phyloP scores from a whole-genome alignment of 2,329 filamentous ascomycete species.

The Colletotrichum orchidophilum region DNA sequence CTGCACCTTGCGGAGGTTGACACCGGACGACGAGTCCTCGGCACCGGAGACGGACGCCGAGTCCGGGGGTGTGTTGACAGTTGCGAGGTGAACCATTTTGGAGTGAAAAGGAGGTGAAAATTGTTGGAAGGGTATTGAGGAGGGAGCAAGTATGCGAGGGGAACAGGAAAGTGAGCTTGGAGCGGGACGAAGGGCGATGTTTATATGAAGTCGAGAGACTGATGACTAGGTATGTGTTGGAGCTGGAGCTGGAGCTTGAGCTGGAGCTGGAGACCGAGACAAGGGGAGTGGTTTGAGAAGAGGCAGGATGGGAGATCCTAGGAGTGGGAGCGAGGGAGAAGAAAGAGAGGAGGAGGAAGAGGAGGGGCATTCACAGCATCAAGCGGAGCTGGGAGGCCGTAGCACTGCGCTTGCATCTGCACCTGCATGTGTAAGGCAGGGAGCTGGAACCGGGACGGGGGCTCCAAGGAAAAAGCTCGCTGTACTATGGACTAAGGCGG shows the following conservation, averaged over 20 bases:
- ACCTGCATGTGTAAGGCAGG: background rate
- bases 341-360: background rate
- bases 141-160: background rate
- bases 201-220: background rate
- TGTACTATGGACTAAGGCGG: no score
- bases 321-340: background rate
- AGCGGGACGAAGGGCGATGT: background rate
- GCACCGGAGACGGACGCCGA: conserved; percentile 11
- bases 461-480: no score
- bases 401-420: background rate
- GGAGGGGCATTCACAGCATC: background rate
- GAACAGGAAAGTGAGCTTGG: background rate
- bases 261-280: background rate
- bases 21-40: conserved; percentile 11
- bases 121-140: background rate
- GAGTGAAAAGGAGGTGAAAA: background rate
- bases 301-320: no score
- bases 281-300: background rate
- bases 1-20: conserved; percentile 20
- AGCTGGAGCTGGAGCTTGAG: background rate
- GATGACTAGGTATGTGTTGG: background rate
- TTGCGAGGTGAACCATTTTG: conserved; percentile 32
- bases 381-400: background rate
- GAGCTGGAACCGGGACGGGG: background rate
- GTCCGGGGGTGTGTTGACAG: conserved; percentile 25